A percentile compares a stretch with the other conserved stretches of the same genome.
Conservation (phyloP, 345 rosid genomes). For the Acer saccharum region DNA sequence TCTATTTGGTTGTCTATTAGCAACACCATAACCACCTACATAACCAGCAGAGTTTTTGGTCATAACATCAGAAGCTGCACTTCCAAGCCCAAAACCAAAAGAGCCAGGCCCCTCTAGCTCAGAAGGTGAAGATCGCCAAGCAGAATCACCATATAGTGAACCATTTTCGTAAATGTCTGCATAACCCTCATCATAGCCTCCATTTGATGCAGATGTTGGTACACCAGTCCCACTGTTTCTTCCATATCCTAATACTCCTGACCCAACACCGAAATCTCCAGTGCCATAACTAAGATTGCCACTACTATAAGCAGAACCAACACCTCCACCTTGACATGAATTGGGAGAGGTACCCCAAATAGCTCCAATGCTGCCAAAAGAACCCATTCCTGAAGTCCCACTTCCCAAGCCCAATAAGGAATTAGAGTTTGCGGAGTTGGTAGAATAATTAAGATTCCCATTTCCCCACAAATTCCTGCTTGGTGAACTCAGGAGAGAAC, state of each 20-base stretch:
- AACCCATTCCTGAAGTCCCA: constrained; percentile 55
- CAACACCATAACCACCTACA: constrained; percentile 56
- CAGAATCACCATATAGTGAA: constrained; percentile 44
- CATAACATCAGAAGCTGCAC: constrained; percentile 49
- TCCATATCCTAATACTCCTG: constrained; percentile 49
- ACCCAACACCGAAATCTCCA: constrained; percentile 38
- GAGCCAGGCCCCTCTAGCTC: constrained; percentile 46
- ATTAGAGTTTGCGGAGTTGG: constrained; percentile 48
- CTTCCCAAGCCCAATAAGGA: constrained; percentile 37
- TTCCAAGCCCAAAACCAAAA: constrained; percentile 55
- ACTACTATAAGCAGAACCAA: constrained; percentile 33
- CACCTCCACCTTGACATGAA: constrained; percentile 39
- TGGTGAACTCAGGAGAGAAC: constrained; percentile 48
- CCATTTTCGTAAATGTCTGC: constrained; percentile 38
- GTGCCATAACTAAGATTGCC: constrained; percentile 34
- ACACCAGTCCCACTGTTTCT: constrained; percentile 37
- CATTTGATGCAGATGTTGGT: constrained; percentile 38
- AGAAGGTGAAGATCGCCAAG: constrained; percentile 49
- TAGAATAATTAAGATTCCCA: constrained; percentile 42
- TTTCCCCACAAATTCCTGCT: constrained; percentile 70
- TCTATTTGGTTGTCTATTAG: constrained; percentile 61
- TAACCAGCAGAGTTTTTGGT: constrained; percentile 47
- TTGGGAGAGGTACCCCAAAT: constrained; percentile 55
- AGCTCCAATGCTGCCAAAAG: constrained; percentile 59
- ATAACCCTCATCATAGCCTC: constrained; percentile 38